Conservation (phyloP, 2,329 filamentous ascomycete genomes). For the Neonectria hederae region DNA sequence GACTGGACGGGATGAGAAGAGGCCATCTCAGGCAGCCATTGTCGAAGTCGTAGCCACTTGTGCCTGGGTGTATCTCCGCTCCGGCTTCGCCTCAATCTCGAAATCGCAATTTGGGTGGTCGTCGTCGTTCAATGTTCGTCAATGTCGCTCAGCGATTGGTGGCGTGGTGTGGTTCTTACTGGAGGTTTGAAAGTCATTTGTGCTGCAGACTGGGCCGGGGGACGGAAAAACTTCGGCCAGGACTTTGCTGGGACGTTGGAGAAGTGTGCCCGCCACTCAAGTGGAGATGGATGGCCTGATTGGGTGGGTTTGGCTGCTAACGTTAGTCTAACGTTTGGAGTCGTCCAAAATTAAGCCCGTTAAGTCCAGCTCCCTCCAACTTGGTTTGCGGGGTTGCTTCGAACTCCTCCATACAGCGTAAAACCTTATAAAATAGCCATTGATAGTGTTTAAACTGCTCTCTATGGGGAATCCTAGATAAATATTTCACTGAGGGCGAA, state of each 20-base stretch:
- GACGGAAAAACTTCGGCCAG: conserved; percentile 22
- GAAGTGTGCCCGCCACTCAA: background rate
- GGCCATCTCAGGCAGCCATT: conserved; percentile 53
- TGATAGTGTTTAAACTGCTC: too few relatives aligned
- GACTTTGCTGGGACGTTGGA: background rate
- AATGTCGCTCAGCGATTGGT: conserved; percentile 32
- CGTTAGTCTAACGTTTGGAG: too few relatives aligned
- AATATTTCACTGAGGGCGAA: background rate
- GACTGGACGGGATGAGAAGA: conserved; percentile 61
- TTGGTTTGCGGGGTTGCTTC: background rate
- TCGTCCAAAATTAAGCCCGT: conserved; percentile 20
- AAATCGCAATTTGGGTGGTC: conserved; percentile 32
- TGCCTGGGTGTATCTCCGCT: conserved; percentile 11
- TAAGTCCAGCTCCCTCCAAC: conserved; percentile 19
- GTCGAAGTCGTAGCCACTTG: conserved; percentile 26
- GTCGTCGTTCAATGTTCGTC: conserved; percentile 21
- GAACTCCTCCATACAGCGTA: background rate
- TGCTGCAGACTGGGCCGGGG: background rate
- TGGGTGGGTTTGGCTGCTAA: conserved; percentile 2
- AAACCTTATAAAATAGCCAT: background rate
- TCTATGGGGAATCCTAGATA: background rate
- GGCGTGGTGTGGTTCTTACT: conserved; percentile 37
- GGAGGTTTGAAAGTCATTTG: conserved; percentile 24
- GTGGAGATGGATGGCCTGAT: conserved; percentile 8
- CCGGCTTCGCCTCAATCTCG: background rate